Base-by-base conservation (phyloP, 768 basidiomycete species). In the Astraeus odoratus region DNA sequence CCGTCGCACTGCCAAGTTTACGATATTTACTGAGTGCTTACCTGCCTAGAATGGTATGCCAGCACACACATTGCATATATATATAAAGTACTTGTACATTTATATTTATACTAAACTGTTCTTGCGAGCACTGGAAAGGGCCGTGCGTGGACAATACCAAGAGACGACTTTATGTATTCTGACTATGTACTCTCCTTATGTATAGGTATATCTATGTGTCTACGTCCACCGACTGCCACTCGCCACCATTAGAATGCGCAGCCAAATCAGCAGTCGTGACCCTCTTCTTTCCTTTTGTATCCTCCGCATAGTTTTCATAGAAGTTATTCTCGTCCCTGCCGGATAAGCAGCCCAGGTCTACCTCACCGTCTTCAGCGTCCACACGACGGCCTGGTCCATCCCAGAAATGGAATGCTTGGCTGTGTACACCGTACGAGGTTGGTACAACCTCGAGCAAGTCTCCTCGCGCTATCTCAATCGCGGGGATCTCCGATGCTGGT, bases 401-500 rank as follows among this genome's bases (percentile, higher is more conserved):
- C 88, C 88, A 92, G 66, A 92, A 92, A 61, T 92, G 88, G 64
- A 83, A 91, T 7, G 91, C 89, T 53, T 90, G 83, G 49, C 83
- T 86, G 50, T 87, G 83, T 35, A 96, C 93, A 8, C 93, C 93
- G 52, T 91, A 91, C 5, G 84, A 87, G 8, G 88, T 83, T 2
- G 89, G 88, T 0, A 88, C 79, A 39, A 92, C 86, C 63, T 99
- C 96, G 30, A 98, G 76, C n/a, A 98, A 69, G 60, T 99, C 96
- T 0, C 96, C 96, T 10, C 96, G 79, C 29, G 95, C 90, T 54
- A 99, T 85, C 65, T 98, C 95, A 43, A 98, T 95, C 1, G 92
- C 94, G 0, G 96, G 96, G 36, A 99, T 96, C 61, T 99, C 96
- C 22, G 86, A 85, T 0, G 95, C 91, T 5, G 93, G 91, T 3